Percentiles rank a stretch among this genome's conserved stretches.
phyloP scores from a whole-genome alignment of 352 stramenopile genomes.

The Globisporangium ultimum region DNA sequence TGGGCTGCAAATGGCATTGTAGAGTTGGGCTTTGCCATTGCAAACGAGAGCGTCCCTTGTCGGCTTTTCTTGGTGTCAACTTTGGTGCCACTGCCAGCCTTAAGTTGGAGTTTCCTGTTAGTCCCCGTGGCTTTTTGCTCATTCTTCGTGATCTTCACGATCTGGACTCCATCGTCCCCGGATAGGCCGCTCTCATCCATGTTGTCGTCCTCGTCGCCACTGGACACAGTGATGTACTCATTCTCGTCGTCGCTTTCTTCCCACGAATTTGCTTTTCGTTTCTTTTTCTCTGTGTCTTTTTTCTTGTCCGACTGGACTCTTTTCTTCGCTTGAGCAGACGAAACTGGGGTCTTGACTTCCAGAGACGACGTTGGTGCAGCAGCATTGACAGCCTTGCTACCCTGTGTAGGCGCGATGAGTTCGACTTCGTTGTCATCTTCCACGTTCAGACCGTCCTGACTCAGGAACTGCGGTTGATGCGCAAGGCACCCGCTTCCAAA shows the following conservation, averaged over 20 bases:
- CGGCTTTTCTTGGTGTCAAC: constrained; percentile 19
- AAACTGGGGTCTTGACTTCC: not conserved
- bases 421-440: constrained; percentile 13
- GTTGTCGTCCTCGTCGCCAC: constrained; percentile 30
- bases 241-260: constrained; percentile 23
- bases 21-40: constrained; percentile 9
- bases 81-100: not conserved
- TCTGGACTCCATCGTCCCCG: not conserved
- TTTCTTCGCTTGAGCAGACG: constrained; percentile 3
- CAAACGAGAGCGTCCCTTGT: constrained; percentile 36
- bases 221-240: constrained; percentile 26
- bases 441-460: constrained; percentile 23
- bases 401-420: not conserved
- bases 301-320: constrained; percentile 4
- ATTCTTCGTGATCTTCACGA: constrained; percentile 2
- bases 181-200: constrained; percentile 1
- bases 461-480: constrained; percentile 58
- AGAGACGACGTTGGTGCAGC: not conserved
- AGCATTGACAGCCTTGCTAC: not conserved
- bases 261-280: constrained; percentile 21
- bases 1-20: not conserved
- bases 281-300: constrained; percentile 19
- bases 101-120: constrained; percentile 9
- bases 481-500: constrained; percentile 63
- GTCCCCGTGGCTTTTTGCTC: not conserved